These are phyloP conservation scores for Yamadazyma aaseri DNA, from an alignment of 1,139 yeast species.

Conservation along the genomic window DNA sequence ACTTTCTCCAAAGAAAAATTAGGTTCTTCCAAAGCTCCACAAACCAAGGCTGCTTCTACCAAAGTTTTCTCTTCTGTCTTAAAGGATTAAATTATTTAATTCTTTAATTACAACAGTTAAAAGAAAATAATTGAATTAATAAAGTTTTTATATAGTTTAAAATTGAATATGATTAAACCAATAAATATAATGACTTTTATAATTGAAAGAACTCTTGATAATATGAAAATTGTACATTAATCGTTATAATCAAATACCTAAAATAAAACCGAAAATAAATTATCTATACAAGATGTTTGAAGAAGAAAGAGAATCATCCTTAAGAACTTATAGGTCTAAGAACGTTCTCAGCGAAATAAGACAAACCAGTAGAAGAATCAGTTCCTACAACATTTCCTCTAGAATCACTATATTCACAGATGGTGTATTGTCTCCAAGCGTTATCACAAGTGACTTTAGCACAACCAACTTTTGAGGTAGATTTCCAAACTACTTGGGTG, in stretches of 20 bases:
- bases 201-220: no score
- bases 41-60: constrained; percentile 63
- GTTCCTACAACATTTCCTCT: constrained; percentile 58
- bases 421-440: constrained; percentile 56
- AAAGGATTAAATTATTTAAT: constrained; percentile 40
- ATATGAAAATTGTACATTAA: no score
- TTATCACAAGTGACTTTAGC: constrained; percentile 53
- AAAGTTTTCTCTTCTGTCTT: constrained; percentile 68
- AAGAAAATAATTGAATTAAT: constrained; percentile 2
- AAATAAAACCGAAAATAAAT: no score
- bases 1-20: constrained; percentile 90
- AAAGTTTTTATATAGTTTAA: constrained; percentile 8
- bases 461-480: constrained; percentile 58
- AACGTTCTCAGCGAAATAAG: constrained; percentile 54
- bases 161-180: constrained; percentile 10
- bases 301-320: no score
- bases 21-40: constrained; percentile 79
- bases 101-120: no score
- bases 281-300: no score
- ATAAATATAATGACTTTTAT: no score
- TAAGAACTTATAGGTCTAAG: constrained; percentile 29
- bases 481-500: constrained; percentile 69
- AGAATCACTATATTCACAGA: constrained; percentile 60
- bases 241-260: no score
- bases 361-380: constrained; percentile 28